A percentile compares a stretch with the other conserved stretches of the same genome.
Evolutionary conservation across 1,139 yeast species (phyloP).

Genomic region (Hyphopichia wangnamkhiaoensis): DNA sequence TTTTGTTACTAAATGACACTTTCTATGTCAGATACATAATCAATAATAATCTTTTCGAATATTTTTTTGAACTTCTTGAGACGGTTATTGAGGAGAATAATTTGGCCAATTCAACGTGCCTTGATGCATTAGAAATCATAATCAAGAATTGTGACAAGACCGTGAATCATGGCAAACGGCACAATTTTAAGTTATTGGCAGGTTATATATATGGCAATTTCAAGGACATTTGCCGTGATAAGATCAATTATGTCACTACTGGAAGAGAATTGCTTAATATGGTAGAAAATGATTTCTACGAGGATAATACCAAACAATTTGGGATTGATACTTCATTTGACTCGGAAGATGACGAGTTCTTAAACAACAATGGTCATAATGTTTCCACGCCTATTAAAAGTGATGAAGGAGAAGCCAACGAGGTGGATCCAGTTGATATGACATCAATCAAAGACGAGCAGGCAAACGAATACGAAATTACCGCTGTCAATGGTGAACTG

Average conservation of each 20-base stretch:
- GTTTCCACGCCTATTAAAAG: conserved; percentile 29
- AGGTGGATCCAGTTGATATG: conserved; percentile 10
- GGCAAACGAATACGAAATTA: background rate
- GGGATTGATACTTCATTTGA: conserved; percentile 17
- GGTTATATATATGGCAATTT: conserved; percentile 50
- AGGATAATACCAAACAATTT: conserved; percentile 6
- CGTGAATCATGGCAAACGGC: conserved; percentile 24
- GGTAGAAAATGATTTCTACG: conserved; percentile 27
- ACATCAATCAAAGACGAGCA: background rate
- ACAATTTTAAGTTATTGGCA: conserved; percentile 49
- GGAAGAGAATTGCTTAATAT: conserved; percentile 33
- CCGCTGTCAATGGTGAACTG: background rate
- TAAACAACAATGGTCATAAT: conserved; percentile 17
- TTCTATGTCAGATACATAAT: conserved; percentile 58
- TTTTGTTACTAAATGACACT: conserved; percentile 62
- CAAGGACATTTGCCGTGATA: conserved; percentile 32
- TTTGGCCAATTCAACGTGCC: conserved; percentile 72
- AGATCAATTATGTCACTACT: conserved; percentile 29
- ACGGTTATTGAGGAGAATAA: conserved; percentile 57
- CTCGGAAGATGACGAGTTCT: conserved; percentile 22
- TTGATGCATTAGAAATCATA: conserved; percentile 66
- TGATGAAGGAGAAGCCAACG: conserved; percentile 9
- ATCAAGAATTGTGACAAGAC: conserved; percentile 30
- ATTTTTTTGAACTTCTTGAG: conserved; percentile 52
- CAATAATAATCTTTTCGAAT: conserved; percentile 52